Evolutionary conservation across 805 yeast genomes (phyloP), one percentile per base, ranked within the genome.

Genomic region (Candida easanensis): DNA sequence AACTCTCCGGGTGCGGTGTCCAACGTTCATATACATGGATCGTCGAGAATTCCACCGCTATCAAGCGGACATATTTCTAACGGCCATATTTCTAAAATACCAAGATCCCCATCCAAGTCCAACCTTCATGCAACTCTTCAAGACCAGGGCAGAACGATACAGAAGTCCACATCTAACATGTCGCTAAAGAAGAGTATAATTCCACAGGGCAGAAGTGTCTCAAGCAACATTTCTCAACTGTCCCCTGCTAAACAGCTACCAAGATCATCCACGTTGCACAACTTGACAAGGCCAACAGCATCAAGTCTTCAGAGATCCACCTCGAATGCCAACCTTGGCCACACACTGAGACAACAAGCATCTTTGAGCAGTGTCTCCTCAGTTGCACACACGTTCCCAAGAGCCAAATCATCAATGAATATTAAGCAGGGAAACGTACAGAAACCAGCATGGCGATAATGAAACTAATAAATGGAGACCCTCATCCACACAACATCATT

Each of bases 271-370:
- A 52, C 59, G 4, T 20, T 52, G 16, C 44, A 37, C 17, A 53
- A 48, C 37, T 16, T 54, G 21, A 41, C 52, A 4, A 52, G 42
- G 37, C 59, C 60, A 19, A 54, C 60, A 4, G 44, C 44, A 1
- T 46, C 61, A 4, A 54, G 56, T 32, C 13, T 54, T 4, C 54
- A 55, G 7, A 50, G 49, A 31, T 48, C 58, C 1, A 33, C 48
- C 14, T 50, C 58, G 2, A 41, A 39, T 11, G 49, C 39, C 30
- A 46, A 49, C 31, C 17, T 51, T 26, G 41, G 34, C 9, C 45
- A 42, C 22, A 22, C 40, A 7, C n/a, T 39, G 18, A 34, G 49
- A 25, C 33, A 43, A 42, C 31, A 34, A n/a, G 30, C 32, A 1
- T 30, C 48, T 1, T 4, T 35, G 32, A 20, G 20, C 35, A 25